phyloP scores from a whole-genome alignment of 768 basidiomycete species.

The Sporobolomyces roseus region DNA sequence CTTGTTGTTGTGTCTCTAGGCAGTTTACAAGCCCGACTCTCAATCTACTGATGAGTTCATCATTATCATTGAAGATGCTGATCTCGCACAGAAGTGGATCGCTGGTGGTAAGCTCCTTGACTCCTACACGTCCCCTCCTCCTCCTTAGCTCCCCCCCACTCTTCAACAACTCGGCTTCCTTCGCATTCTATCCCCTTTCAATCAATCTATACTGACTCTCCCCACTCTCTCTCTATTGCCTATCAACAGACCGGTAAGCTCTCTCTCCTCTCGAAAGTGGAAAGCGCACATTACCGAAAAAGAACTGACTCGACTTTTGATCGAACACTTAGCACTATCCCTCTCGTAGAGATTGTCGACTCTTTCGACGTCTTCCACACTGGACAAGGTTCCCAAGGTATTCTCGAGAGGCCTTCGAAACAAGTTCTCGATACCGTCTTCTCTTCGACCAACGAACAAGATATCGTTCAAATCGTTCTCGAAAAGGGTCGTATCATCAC shows the following conservation, averaged over 20 bases:
- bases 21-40: conserved; percentile 73
- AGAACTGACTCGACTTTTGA: too few relatives aligned
- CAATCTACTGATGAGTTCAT: conserved; percentile 70
- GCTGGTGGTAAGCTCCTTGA: conserved; percentile 64
- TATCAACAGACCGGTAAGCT: conserved; percentile 24
- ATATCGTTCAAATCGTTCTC: conserved; percentile 61
- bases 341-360: conserved; percentile 73
- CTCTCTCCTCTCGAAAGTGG: neutral
- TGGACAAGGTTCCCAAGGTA: conserved; percentile 64
- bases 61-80: conserved; percentile 51
- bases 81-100: conserved; percentile 63
- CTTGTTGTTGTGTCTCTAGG: conserved; percentile 49
- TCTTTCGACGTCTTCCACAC: conserved; percentile 70
- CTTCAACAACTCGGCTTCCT: neutral
- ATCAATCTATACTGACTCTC: neutral
- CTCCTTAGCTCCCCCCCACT: neutral
- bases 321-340: conserved; percentile 54
- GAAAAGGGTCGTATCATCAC: conserved; percentile 62
- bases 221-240: neutral
- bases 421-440: conserved; percentile 77
- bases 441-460: conserved; percentile 61
- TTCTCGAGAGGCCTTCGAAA: conserved; percentile 68
- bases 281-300: too few relatives aligned
- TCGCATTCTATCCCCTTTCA: neutral
- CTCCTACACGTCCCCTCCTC: conserved; percentile 18